A percentile compares a stretch with the other conserved stretches of the same genome.
Conservation (phyloP, 129 eudicot species). For the Artemisia annua region DNA sequence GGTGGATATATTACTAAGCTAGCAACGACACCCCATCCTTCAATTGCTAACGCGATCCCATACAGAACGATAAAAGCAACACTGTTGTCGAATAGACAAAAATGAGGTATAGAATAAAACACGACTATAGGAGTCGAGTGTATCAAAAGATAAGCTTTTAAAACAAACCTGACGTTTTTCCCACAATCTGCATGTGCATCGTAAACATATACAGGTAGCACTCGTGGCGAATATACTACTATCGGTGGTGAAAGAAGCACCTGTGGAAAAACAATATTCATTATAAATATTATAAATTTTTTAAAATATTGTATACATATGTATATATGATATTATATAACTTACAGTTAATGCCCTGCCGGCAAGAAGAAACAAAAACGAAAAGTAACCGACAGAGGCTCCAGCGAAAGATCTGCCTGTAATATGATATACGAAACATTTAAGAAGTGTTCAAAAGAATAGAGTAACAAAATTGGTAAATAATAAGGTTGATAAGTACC, state of each 20-base stretch:
- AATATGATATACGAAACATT: slow-evolving; percentile 21
- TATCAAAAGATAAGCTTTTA: neutral
- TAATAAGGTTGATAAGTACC: slow-evolving; percentile 35
- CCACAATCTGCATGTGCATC: slow-evolving; percentile 99
- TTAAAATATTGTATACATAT: neutral
- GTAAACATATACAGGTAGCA: slow-evolving; percentile 92
- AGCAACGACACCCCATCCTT: slow-evolving; percentile 99
- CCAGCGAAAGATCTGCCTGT: slow-evolving; percentile 87
- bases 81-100: slow-evolving; percentile 45
- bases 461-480: neutral
- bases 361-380: slow-evolving; percentile 91
- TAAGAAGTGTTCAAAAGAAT: neutral
- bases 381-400: slow-evolving; percentile 97
- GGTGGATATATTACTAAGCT: slow-evolving; percentile 96
- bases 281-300: neutral
- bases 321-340: slow-evolving; percentile 8
- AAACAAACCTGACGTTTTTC: slow-evolving; percentile 90
- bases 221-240: slow-evolving; percentile 97
- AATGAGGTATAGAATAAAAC: neutral
- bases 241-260: slow-evolving; percentile 99
- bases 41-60: slow-evolving; percentile 90
- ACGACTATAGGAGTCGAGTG: neutral
- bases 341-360: slow-evolving; percentile 96
- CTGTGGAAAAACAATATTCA: slow-evolving; percentile 36
- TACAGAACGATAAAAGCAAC: slow-evolving; percentile 96